Conservation (phyloP, 2,329 filamentous ascomycete species). For the Trichophyton simii region DNA sequence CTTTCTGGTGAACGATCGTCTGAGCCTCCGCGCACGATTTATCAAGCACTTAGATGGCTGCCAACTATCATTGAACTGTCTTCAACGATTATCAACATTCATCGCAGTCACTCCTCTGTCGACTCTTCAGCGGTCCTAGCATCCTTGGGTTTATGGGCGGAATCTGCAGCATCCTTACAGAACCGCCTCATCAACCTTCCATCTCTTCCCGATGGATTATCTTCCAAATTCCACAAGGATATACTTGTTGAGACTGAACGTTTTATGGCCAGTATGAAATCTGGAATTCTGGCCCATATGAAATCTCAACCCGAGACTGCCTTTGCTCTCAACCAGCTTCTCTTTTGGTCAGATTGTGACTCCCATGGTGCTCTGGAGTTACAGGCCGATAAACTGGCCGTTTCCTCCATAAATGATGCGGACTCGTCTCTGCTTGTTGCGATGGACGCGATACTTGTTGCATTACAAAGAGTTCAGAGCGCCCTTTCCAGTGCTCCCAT, state of each 20-base stretch:
- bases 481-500: constrained; percentile 42
- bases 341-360: constrained; percentile 46
- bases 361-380: constrained; percentile 8
- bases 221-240: constrained; percentile 21
- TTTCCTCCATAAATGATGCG: constrained; percentile 34
- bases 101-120: constrained; percentile 50
- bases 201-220: constrained; percentile 41
- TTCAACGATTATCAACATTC: constrained; percentile 49
- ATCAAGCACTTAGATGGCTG: constrained; percentile 46
- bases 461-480: constrained; percentile 59
- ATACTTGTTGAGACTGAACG: constrained; percentile 19
- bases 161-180: constrained; percentile 36
- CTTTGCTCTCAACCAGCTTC: constrained; percentile 55
- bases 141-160: constrained; percentile 40
- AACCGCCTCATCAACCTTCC: constrained; percentile 33
- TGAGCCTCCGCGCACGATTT: constrained; percentile 15
- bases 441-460: constrained; percentile 66
- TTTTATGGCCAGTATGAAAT: constrained; percentile 22
- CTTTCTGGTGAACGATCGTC: constrained; percentile 13
- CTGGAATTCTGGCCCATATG: constrained; percentile 35
- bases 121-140: constrained; percentile 37
- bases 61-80: constrained; percentile 54
- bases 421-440: constrained; percentile 48
- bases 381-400: background rate
- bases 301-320: constrained; percentile 44